Percentiles rank a stretch among this genome's conserved stretches.
Conservation (phyloP, 768 basidiomycete species). For the Suillus placidus region DNA sequence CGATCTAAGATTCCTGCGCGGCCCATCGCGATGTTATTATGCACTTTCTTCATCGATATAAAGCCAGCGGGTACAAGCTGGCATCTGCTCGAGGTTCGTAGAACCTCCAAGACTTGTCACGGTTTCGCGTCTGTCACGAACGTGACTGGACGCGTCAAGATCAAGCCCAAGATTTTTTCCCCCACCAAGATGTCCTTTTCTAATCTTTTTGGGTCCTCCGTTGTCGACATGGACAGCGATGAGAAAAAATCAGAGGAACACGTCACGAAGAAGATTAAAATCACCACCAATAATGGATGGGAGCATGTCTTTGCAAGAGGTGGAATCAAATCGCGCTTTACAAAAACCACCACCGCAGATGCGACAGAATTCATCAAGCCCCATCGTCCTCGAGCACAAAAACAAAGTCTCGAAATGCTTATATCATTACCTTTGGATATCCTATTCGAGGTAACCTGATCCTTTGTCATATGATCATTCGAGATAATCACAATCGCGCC, state of each 20-base stretch:
- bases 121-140: constrained; percentile 2
- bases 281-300: constrained; percentile 6
- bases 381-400: background rate
- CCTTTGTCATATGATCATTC: constrained; percentile 21
- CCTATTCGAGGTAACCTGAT: constrained; percentile 24
- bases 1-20: background rate
- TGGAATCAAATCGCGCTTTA: constrained; percentile 5
- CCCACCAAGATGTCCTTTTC: background rate
- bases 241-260: background rate
- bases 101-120: background rate
- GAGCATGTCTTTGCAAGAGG: constrained; percentile 5
- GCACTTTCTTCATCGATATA: background rate
- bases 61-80: background rate
- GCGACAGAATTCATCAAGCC: background rate
- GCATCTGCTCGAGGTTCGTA: background rate
- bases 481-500: constrained; percentile 1
- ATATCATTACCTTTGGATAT: constrained; percentile 25
- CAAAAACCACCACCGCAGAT: background rate
- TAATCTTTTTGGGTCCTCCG: background rate
- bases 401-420: constrained; percentile 19
- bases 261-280: background rate
- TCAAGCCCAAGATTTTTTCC: background rate
- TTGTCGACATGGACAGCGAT: background rate
- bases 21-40: background rate
- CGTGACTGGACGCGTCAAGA: constrained; percentile 7